Percentiles rank a stretch among this genome's conserved stretches.
Conservation (phyloP, 1,284 basidiomycete species). For the Serendipita sp. region DNA sequence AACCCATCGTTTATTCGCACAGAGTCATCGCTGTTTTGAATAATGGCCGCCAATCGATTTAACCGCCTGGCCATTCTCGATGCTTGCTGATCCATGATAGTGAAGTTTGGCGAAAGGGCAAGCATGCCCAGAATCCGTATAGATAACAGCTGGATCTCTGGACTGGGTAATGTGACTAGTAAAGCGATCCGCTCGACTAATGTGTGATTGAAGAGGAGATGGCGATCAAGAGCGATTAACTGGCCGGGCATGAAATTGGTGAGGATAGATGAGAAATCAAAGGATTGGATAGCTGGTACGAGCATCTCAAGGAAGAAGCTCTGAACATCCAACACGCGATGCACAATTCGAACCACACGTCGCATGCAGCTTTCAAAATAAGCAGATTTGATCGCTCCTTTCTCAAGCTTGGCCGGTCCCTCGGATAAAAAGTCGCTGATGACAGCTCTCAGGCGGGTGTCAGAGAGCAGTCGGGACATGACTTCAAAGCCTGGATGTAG, state of each 20-base stretch:
- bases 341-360: slow-evolving; percentile 70
- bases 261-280: slow-evolving; percentile 39
- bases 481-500: slow-evolving; percentile 84
- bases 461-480: slow-evolving; percentile 65
- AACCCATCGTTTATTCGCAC: slow-evolving; percentile 77
- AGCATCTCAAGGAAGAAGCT: slow-evolving; percentile 82
- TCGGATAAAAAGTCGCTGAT: slow-evolving; percentile 40
- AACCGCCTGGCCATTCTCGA: slow-evolving; percentile 38
- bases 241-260: slow-evolving; percentile 37
- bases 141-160: slow-evolving; percentile 64
- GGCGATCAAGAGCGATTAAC: slow-evolving; percentile 66
- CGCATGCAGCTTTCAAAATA: slow-evolving; percentile 64
- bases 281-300: slow-evolving; percentile 60
- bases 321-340: slow-evolving; percentile 74
- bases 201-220: slow-evolving; percentile 60
- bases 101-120: slow-evolving; percentile 35
- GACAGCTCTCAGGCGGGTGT: slow-evolving; percentile 52
- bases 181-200: slow-evolving; percentile 75
- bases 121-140: slow-evolving; percentile 70
- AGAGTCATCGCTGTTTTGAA: slow-evolving; percentile 75
- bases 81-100: slow-evolving; percentile 36
- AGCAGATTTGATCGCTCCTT: slow-evolving; percentile 34
- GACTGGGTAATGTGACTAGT: slow-evolving; percentile 57
- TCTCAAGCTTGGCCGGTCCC: not conserved
- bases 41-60: slow-evolving; percentile 56